Base-by-base conservation (phyloP, 2,329 filamentous ascomycete species). In the Chaetomiaceae sp. region DNA sequence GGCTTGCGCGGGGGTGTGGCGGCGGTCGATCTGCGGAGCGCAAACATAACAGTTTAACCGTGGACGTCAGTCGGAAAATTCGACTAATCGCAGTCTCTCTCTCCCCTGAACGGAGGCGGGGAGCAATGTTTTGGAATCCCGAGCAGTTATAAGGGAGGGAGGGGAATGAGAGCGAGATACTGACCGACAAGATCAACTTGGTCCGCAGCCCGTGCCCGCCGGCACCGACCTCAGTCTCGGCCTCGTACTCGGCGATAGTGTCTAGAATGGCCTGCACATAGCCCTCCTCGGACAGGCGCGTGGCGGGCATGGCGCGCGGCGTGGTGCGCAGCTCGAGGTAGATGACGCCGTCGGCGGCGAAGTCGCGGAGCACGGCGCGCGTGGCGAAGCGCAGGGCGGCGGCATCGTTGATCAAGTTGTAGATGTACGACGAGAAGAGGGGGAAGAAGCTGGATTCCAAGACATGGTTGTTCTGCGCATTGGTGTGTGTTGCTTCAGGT, bases 291-390 rank as follows among this genome's bases (percentile, higher is more conserved):
- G 79, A 76, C 32, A 87, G 67, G 12, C 65, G 65, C 6, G 70
- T 68, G 0, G 65, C 60, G 3, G 74, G 69, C 27, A 83, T 77
- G 2, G 75, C 72, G 43, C 88, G 78, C 1, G 88, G 88, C 1
- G 86, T 93, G 1, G 87, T 91, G 35, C 88, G 80, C 19, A 93
- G 75, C 62, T 94, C 88, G 11, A 90, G 73, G 60, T 93, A 91
- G 46, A 78, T 73, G 14, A 91, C 82, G 29, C 85, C 84, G 59
- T 93, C 87, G 20, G 64, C 62, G 41, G 76, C 70, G 58, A 93
- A 94, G 56, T 81, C 75, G 17, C 68, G 50, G 6, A 88, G 71
- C 36, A 90, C 85, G 5, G 77, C 73, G 34, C 66, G 69, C 1
- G 86, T 88, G 20, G 84, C 79, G 56, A 78, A 73, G 33, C 67